Evolutionary conservation across 2,329 filamentous ascomycete genomes (phyloP), one percentile per base, ranked within the genome.

Genomic region (Zymoseptoria crescenta): DNA sequence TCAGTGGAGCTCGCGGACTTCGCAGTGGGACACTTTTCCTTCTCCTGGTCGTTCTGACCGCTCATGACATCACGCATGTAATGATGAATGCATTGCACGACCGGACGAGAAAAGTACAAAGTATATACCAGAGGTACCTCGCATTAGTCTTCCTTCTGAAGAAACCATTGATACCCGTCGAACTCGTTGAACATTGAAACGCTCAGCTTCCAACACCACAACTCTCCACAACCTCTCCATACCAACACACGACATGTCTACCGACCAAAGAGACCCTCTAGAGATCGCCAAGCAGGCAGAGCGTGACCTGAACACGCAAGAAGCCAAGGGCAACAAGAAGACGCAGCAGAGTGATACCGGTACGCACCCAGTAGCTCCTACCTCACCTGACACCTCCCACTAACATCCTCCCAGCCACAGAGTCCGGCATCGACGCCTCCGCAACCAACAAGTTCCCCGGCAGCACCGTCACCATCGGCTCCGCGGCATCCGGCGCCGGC

Each of bases 391-490:
- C 8, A 55, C 49, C 35, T 45, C 7, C 35, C 35, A 45, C 35
- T 45, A 2, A 54, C 41, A 49, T 54, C 20, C 56, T 49, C 20
- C 10, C 58, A 80, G 77, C 73, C 48, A 64, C 52, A 52, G 79
- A 80, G 62, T 80, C 78, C 55, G 79, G 77, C 66, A 71, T 81
- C 68, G 74, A 81, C 69, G 69, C 74, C n/a, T 62, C 64, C 59
- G 75, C 72, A 8, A 65, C 65, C 16, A 56, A 66, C 41, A 75
- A 74, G 49, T 81, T 80, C 69, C 76, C 78, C 16, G 78, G 78
- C 59, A 70, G 71, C 21, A 64, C 67, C 10, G 77, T 79, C 13
- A 74, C 66, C 35, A 74, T 76, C 62, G 79, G 78, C 48, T 75
- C 74, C 21, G 72, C 71, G 0, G 76, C 75, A 4, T 75, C 73